Base-by-base conservation (phyloP, 306 rosid species). In the Coriaria nepalensis region DNA sequence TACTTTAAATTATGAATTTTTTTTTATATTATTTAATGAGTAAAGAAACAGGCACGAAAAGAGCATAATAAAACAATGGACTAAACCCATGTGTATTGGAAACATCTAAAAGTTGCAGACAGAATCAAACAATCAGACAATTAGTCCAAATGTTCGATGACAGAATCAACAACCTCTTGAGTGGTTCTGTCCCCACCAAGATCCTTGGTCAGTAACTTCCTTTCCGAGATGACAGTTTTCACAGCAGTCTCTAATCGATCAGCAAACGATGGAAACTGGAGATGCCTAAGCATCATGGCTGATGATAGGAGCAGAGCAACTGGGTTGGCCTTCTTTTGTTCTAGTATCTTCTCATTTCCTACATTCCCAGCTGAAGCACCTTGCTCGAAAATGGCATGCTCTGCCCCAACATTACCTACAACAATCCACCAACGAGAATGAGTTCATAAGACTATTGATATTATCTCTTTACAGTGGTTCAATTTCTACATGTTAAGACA, bases 361-460 rank as follows among this genome's bases (percentile, higher is more conserved):
- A 88, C 93, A 13, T 88, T 88, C 49, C 95, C 95, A 49, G 97
- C 97, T 6, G 95, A 88, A 56, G 95, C 95, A 36, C 97, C 97
- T 79, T 90, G 96, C 83, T 88, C 95, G 44, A 88, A 88, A 55
- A 83, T 83, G 2, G 96, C 96, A 20, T 72, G 75, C 35, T 83
- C 94, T 36, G 88, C 93, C 56, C 94, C 96, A 39, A 80, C 96
- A 64, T 87, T 87, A 37, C 96, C 96, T 87, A 79, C 60, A 64
- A 68, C 47, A 43, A 1, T 46, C 41, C 49, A n/a, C 37, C 54
- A 2, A 13, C 10, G 15, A 5, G 5, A 8, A 12, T 32, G 34
- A 20, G 29, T 20, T 20, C 29, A 20, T 20, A 20, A 20, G 1
- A 20, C 29, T 20, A 20, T 20, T 20, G 29, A 20, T 3, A 20